Conservation (phyloP, 2,329 filamentous ascomycete genomes). For the Colletotrichum sp. region DNA sequence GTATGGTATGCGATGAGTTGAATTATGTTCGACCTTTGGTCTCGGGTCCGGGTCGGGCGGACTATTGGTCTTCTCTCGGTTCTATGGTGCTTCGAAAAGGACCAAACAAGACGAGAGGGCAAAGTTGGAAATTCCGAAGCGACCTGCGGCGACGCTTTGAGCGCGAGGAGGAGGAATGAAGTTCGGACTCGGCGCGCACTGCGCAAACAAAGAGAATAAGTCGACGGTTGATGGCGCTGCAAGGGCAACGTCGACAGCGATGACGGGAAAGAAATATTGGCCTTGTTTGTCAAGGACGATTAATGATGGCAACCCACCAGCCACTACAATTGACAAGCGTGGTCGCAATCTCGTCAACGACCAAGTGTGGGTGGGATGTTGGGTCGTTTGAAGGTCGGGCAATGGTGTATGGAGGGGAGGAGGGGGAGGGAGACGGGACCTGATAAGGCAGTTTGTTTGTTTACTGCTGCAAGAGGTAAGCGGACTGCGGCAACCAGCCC, state of each 20-base stretch:
- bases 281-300: not conserved
- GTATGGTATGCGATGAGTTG: not conserved
- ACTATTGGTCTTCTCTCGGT: not conserved
- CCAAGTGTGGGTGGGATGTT: constrained; percentile 26
- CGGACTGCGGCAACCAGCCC: constrained; percentile 20
- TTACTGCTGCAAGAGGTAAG: constrained; percentile 29
- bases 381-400: constrained; percentile 20
- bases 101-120: not conserved
- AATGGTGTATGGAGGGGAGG: constrained; percentile 19
- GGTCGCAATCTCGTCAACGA: constrained; percentile 21
- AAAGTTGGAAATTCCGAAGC: not conserved
- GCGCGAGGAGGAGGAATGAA: constrained; percentile 6
- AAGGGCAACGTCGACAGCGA: not conserved
- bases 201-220: constrained; percentile 13
- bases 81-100: not conserved
- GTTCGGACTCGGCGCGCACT: constrained; percentile 7
- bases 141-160: not conserved
- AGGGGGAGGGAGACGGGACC: constrained; percentile 24
- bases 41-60: not conserved
- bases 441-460: constrained; percentile 41
- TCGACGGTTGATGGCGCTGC: not conserved
- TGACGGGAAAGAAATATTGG: constrained; percentile 1
- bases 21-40: constrained; percentile 4
- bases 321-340: constrained; percentile 7
- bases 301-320: constrained; percentile 7